A percentile compares a stretch with the other conserved stretches of the same genome.
These are phyloP conservation scores for Torulaspora maleeae DNA, from an alignment of 805 yeast genomes.

Conservation along the genomic window DNA sequence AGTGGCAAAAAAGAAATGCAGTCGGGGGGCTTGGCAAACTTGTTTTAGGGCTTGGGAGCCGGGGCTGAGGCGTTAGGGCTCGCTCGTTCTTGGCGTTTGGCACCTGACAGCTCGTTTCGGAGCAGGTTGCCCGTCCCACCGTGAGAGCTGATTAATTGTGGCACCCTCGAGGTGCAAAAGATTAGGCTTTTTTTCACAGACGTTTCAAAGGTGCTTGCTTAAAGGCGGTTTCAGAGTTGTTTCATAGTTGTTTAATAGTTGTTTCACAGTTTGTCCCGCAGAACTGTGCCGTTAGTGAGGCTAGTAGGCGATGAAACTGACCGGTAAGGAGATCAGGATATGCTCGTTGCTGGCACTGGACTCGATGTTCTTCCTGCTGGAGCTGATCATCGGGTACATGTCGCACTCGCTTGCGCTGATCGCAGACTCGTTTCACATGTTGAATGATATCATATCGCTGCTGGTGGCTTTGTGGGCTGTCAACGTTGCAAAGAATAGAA, in stretches of 20 bases:
- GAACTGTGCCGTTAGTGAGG: too few relatives aligned
- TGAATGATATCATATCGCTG: constrained; percentile 86
- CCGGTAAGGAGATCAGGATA: constrained; percentile 66
- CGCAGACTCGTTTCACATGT: constrained; percentile 97
- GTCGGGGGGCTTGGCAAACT: too few relatives aligned
- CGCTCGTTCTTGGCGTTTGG: too few relatives aligned
- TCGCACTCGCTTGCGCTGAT: constrained; percentile 91
- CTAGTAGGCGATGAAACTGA: constrained; percentile 7
- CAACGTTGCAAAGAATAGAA: constrained; percentile 71
- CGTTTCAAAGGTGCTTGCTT: neutral
- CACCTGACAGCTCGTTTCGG: too few relatives aligned
- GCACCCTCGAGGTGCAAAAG: too few relatives aligned
- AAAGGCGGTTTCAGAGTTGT: neutral
- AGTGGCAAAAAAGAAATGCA: too few relatives aligned
- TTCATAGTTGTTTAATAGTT: neutral
- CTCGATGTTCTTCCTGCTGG: constrained; percentile 77
- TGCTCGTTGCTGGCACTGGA: constrained; percentile 68
- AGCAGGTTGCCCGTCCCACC: too few relatives aligned
- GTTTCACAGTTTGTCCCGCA: too few relatives aligned
- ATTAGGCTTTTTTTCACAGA: too few relatives aligned
- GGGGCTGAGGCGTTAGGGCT: too few relatives aligned
- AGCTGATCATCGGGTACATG: constrained; percentile 79
- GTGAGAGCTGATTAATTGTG: too few relatives aligned
- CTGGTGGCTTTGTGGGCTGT: constrained; percentile 96
- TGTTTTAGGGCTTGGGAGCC: too few relatives aligned